Evolutionary conservation across 768 basidiomycete genomes (phyloP), one percentile per base, ranked within the genome.

Genomic region (Tricholoma matsutake): DNA sequence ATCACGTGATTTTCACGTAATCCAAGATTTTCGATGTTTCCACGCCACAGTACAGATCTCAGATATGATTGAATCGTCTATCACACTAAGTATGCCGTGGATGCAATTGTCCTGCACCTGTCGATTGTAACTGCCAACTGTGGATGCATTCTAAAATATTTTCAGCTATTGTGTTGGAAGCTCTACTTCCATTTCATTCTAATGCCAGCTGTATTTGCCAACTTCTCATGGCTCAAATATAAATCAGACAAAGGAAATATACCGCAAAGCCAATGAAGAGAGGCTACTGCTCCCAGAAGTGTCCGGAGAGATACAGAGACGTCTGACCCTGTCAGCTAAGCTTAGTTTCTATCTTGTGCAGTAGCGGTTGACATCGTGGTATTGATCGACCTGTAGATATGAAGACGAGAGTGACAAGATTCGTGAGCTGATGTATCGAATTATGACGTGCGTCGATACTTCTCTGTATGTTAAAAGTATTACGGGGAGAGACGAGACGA

Each of bases 111-210:
- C n/a, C n/a, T n/a, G n/a, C n/a, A n/a, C n/a, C n/a, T n/a, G n/a
- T n/a, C n/a, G n/a, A n/a, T n/a, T 18, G 14, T 37, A 28, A 13
- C 4, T 13, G 14, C 18, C 14, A 9, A 18, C 18, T 37, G 59
- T 63, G 52, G 47, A 34, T 8, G 16, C 45, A 6, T 11, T 29
- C 14, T n/a, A 39, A 39, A 53, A 56, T 25, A 35, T 57, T 39
- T 59, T 64, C 56, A 59, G 51, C n/a, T 60, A 64, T 16, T 52
- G 60, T 32, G 53, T 62, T 11, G 65, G 63, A 10, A 43, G 47
- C 31, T 9, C 53, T 9, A n/a, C 28, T 3, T 56, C 60, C 8
- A 34, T 47, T 6, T 4, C 56, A 7, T 8, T 59, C 20, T 61
- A 43, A 6, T 43, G 18, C 14, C 29, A 25, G 25, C 9, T 29